Conservation (phyloP, 352 stramenopile species). For the Globisporangium lucens region DNA sequence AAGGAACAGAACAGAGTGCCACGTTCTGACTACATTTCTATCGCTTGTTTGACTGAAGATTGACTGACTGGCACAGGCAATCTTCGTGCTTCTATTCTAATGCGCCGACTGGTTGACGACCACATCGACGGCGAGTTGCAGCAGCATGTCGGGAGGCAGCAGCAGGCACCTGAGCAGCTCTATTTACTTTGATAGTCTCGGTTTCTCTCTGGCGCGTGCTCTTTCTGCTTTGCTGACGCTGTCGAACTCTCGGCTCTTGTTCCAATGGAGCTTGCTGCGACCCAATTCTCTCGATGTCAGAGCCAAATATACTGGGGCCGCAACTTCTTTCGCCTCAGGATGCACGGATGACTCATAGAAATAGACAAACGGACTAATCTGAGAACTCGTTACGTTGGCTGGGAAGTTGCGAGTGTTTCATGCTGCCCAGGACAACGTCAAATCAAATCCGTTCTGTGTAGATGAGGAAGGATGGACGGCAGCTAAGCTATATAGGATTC, state of each 20-base stretch:
- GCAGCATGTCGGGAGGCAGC: neutral
- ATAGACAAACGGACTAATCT: neutral
- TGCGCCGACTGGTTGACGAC: neutral
- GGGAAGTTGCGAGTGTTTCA: neutral
- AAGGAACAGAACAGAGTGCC: too few relatives aligned
- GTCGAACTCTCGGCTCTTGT: neutral
- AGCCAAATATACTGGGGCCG: neutral
- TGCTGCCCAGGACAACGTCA: neutral
- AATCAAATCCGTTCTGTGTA: neutral
- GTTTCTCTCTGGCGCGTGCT: neutral
- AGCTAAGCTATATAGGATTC: neutral
- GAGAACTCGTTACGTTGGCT: neutral
- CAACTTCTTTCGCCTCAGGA: neutral
- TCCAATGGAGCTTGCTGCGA: too few relatives aligned
- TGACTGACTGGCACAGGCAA: too few relatives aligned
- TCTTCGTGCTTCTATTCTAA: neutral
- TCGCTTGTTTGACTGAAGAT: too few relatives aligned
- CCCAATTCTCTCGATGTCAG: neutral
- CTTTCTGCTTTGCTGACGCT: neutral
- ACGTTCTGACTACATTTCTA: too few relatives aligned
- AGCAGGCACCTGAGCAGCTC: neutral
- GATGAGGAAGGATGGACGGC: neutral
- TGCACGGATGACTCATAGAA: neutral
- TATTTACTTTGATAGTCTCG: neutral
- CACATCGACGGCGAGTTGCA: neutral